Conservation (phyloP, 2,329 filamentous ascomycete species). For the Hymenoscyphus repandus region DNA sequence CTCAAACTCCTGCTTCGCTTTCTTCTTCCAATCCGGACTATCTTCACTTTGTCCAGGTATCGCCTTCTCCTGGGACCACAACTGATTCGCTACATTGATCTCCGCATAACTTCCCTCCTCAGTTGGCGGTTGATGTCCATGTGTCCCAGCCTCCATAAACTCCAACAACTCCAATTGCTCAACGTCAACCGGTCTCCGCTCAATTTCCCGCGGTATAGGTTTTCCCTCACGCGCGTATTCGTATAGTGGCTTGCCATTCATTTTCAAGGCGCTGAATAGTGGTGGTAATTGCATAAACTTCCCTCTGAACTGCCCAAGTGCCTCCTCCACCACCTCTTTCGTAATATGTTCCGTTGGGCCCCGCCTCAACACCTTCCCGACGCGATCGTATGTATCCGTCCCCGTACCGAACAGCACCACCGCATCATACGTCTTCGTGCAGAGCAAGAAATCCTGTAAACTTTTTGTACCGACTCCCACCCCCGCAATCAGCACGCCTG, state of each 20-base stretch:
- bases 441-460: constrained; percentile 72
- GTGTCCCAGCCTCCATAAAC: constrained; percentile 76
- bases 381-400: constrained; percentile 86
- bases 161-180: constrained; percentile 74
- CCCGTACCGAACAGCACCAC: constrained; percentile 85
- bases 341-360: constrained; percentile 79
- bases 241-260: constrained; percentile 90
- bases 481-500: constrained; percentile 85
- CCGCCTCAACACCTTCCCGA: constrained; percentile 75
- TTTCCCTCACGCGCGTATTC: constrained; percentile 92
- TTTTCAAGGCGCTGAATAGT: constrained; percentile 86
- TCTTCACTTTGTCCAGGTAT: constrained; percentile 11
- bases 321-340: constrained; percentile 69
- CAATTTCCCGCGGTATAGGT: constrained; percentile 78
- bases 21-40: constrained; percentile 21
- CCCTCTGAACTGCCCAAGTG: constrained; percentile 69
- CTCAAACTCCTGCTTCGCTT: constrained; percentile 30
- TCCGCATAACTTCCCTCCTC: constrained; percentile 73
- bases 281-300: constrained; percentile 86
- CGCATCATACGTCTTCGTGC: constrained; percentile 91
- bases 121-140: constrained; percentile 72
- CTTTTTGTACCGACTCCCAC: constrained; percentile 84
- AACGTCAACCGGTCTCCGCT: constrained; percentile 74
- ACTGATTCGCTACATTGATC: constrained; percentile 69
- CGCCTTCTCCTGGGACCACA: constrained; percentile 55